These are phyloP conservation scores for Mychonastes homosphaera DNA, from an alignment of 139 green algal genomes.

Conservation along the genomic window DNA sequence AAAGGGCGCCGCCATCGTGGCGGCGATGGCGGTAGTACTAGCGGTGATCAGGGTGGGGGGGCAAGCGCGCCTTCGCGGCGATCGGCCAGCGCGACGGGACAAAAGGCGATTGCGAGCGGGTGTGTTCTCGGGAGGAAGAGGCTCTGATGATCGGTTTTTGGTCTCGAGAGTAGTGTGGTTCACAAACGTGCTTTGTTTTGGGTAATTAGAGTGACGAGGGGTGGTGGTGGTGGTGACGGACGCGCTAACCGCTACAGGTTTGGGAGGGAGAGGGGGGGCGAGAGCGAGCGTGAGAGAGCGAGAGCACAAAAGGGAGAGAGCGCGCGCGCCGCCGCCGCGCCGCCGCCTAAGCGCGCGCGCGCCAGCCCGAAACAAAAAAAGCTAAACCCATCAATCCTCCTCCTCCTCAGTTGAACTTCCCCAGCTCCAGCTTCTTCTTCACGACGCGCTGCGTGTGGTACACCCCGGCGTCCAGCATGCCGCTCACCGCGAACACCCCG, in stretches of 20 bases:
- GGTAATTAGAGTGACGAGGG: too few relatives aligned
- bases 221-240: too few relatives aligned
- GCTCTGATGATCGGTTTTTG: too few relatives aligned
- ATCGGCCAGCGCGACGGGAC: too few relatives aligned
- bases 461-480: conserved; percentile 83
- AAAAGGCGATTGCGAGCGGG: too few relatives aligned
- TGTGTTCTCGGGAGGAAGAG: too few relatives aligned
- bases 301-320: background rate
- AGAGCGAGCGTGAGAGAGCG: too few relatives aligned
- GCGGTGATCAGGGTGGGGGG: too few relatives aligned
- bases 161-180: too few relatives aligned
- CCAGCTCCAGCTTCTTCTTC: conserved; percentile 93
- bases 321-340: too few relatives aligned
- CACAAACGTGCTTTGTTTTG: too few relatives aligned
- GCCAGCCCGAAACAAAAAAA: background rate
- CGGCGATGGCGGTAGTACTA: background rate
- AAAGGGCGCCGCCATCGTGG: conserved; percentile 72
- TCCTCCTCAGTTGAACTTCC: conserved; percentile 54
- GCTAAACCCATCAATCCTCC: background rate
- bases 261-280: background rate
- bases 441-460: conserved; percentile 74
- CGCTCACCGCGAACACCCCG: conserved; percentile 91
- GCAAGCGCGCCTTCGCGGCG: too few relatives aligned
- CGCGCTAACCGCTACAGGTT: background rate
- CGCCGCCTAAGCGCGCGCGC: background rate